Percentiles rank a stretch among this genome's conserved stretches.
Conservation (phyloP, 257 asterid species). For the Hygrophila difformis region DNA sequence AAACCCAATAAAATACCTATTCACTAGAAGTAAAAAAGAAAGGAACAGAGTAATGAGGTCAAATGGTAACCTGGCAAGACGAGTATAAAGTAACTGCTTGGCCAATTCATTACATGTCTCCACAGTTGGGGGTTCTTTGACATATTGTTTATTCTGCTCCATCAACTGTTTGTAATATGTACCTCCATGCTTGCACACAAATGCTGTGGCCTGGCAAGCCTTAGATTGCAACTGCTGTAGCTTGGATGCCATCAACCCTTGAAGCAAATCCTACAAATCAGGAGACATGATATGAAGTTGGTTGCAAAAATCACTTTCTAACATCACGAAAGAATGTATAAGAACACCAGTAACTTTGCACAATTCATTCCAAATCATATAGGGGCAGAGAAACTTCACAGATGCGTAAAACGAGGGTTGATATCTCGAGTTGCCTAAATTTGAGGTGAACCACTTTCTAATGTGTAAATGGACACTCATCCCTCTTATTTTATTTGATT, state of each 20-base stretch:
- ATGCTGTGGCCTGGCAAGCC: constrained; percentile 48
- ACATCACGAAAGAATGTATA: too few relatives aligned
- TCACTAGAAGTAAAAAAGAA: background rate
- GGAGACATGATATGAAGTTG: background rate
- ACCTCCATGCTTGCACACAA: constrained; percentile 41
- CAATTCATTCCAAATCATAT: too few relatives aligned
- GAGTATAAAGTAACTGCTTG: constrained; percentile 56
- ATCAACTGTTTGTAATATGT: constrained; percentile 51
- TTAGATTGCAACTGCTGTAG: constrained; percentile 47
- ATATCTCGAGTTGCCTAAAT: too few relatives aligned
- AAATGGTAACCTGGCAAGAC: constrained; percentile 50
- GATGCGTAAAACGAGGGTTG: background rate
- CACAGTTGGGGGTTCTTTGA: constrained; percentile 56
- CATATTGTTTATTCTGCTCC: constrained; percentile 58
- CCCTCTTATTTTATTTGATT: too few relatives aligned
- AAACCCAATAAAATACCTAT: too few relatives aligned
- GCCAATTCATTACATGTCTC: constrained; percentile 51
- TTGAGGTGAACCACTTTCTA: too few relatives aligned
- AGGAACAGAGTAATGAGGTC: background rate
- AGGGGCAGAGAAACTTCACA: too few relatives aligned
- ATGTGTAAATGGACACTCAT: too few relatives aligned
- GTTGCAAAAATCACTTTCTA: too few relatives aligned
- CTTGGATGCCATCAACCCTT: constrained; percentile 41
- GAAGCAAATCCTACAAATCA: constrained; percentile 19
- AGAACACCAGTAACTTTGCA: too few relatives aligned